phyloP scores from a whole-genome alignment of 257 asterid species.

The Ilex asprella region DNA sequence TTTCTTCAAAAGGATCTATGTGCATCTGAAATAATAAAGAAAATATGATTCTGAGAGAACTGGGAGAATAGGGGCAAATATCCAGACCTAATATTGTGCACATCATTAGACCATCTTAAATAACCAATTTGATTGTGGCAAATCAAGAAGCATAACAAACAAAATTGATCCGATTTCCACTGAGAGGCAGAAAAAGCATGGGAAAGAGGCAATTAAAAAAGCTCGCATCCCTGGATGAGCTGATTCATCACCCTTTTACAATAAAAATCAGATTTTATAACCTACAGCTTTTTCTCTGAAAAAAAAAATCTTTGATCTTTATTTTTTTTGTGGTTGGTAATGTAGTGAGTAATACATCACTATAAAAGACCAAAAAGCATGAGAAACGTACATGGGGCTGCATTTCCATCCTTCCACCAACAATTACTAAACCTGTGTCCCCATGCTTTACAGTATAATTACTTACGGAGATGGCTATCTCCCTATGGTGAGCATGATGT shows the following conservation, averaged over 20 bases:
- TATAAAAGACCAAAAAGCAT: slow-evolving; percentile 1
- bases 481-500: slow-evolving; percentile 94
- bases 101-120: too few relatives aligned
- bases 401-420: slow-evolving; percentile 99
- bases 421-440: slow-evolving; percentile 83
- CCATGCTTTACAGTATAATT: slow-evolving; percentile 93
- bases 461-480: slow-evolving; percentile 76
- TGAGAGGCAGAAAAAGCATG: too few relatives aligned
- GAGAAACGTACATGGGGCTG: slow-evolving; percentile 75
- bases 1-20: slow-evolving; percentile 93
- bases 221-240: too few relatives aligned
- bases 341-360: background rate
- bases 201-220: too few relatives aligned
- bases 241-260: too few relatives aligned
- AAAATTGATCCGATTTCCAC: too few relatives aligned
- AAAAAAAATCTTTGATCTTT: too few relatives aligned
- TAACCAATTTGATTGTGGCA: too few relatives aligned
- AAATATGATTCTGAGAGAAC: slow-evolving; percentile 5
- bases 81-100: background rate
- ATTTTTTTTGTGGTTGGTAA: too few relatives aligned
- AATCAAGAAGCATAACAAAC: too few relatives aligned
- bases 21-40: slow-evolving; percentile 47
- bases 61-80: background rate
- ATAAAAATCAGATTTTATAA: too few relatives aligned
- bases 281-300: too few relatives aligned